These are phyloP conservation scores for Nicotiana attenuata DNA, from an alignment of 257 asterid species.

Conservation along the genomic window DNA sequence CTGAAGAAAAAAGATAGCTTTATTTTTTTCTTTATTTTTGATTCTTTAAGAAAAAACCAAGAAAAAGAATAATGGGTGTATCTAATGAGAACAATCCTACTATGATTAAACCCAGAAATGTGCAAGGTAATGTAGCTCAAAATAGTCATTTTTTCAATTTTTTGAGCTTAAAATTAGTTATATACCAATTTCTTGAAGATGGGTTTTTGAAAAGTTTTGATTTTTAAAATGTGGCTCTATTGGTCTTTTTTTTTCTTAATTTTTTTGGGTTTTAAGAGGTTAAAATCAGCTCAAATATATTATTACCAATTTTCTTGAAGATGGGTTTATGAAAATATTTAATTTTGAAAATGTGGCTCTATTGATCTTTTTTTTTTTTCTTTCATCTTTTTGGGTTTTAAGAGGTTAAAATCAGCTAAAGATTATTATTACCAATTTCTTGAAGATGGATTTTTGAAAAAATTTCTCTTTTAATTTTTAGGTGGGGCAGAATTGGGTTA, in stretches of 20 bases:
- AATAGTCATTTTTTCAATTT: neutral
- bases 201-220: neutral
- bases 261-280: neutral
- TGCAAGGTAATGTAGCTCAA: slow-evolving; percentile 42
- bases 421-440: neutral
- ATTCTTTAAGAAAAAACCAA: neutral
- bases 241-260: neutral
- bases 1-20: neutral
- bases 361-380: neutral
- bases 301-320: neutral
- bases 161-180: neutral
- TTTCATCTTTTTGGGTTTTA: slow-evolving; percentile 13
- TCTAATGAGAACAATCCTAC: slow-evolving; percentile 51
- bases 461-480: slow-evolving; percentile 14
- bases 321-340: neutral
- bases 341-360: neutral
- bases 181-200: neutral
- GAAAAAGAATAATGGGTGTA: neutral
- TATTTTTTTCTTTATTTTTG: neutral
- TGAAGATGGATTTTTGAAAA: neutral
- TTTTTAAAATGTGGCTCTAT: neutral
- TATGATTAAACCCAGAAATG: slow-evolving; percentile 35
- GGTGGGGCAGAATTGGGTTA: slow-evolving; percentile 42
- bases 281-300: neutral
- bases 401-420: neutral